phyloP scores from a whole-genome alignment of 2,329 filamentous ascomycete genomes.

The Claviceps lovelessii region DNA sequence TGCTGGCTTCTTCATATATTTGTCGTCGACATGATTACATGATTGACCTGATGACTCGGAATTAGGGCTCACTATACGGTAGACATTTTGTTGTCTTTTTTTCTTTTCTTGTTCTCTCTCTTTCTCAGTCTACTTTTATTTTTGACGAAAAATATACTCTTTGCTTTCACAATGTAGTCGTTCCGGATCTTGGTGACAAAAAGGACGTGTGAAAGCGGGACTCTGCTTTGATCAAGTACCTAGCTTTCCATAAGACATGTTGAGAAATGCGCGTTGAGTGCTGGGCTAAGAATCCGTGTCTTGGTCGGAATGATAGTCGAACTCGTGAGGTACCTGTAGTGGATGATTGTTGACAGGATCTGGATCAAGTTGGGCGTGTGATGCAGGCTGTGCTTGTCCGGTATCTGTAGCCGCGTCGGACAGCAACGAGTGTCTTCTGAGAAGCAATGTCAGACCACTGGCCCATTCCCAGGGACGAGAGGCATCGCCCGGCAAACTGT shows the following conservation, averaged over 20 bases:
- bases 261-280: neutral
- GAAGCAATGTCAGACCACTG: conserved; percentile 41
- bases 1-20: conserved; percentile 1
- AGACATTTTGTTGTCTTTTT: conserved; percentile 7
- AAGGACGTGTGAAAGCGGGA: neutral
- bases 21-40: conserved; percentile 2
- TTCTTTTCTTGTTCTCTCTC: too few relatives aligned
- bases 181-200: neutral
- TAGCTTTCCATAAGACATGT: neutral
- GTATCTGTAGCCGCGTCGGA: neutral
- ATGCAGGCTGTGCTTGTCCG: neutral
- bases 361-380: conserved; percentile 10
- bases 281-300: neutral
- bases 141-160: conserved; percentile 4
- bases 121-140: conserved; percentile 5
- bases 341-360: conserved; percentile 7
- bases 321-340: conserved; percentile 9
- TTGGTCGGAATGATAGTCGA: conserved; percentile 13
- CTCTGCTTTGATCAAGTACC: too few relatives aligned
- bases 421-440: conserved; percentile 18
- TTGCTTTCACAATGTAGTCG: conserved; percentile 1
- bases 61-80: conserved; percentile 7
- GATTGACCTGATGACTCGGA: conserved; percentile 6
- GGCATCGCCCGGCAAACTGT: conserved; percentile 51
- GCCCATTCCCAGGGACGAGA: conserved; percentile 67